phyloP scores from a whole-genome alignment of 352 stramenopile genomes.

The Pythium insidiosum region DNA sequence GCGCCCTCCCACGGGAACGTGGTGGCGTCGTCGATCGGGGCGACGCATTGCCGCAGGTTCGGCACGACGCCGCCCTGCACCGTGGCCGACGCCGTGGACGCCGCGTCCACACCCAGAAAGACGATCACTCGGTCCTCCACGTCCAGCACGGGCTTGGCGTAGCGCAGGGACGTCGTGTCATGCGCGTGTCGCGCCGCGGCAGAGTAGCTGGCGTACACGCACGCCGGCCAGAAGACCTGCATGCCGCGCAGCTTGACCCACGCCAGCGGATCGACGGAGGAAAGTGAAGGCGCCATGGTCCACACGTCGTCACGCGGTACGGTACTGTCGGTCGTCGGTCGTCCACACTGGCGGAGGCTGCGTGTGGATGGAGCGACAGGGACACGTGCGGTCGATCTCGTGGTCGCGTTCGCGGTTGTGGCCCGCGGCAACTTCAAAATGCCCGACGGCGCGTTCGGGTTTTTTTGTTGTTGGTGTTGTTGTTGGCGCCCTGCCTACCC shows the following conservation, averaged over 20 bases:
- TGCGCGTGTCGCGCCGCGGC: slow-evolving; percentile 30
- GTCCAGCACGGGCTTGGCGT: slow-evolving; percentile 44
- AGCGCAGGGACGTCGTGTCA: slow-evolving; percentile 32
- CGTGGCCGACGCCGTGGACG: slow-evolving; percentile 11
- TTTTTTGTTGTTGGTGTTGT: too few species aligned
- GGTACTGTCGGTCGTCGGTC: too few species aligned
- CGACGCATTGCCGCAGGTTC: slow-evolving; percentile 42
- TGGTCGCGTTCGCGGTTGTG: background rate
- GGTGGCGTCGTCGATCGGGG: slow-evolving; percentile 28
- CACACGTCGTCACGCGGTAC: background rate
- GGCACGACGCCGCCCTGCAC: slow-evolving; percentile 19
- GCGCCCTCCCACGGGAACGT: slow-evolving; percentile 9
- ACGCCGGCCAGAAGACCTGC: slow-evolving; percentile 64
- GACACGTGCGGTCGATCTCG: too few species aligned
- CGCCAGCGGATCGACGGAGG: slow-evolving; percentile 9
- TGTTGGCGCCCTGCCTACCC: too few species aligned
- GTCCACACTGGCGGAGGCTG: too few species aligned
- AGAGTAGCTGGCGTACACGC: slow-evolving; percentile 55
- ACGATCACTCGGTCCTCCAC: slow-evolving; percentile 65
- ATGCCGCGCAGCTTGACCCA: slow-evolving; percentile 52
- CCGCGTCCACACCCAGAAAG: slow-evolving; percentile 66
- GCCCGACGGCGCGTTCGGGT: too few species aligned
- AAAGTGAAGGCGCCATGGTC: slow-evolving; percentile 3
- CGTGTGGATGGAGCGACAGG: too few species aligned
- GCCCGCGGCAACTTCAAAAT: background rate